Evolutionary conservation across 108 stramenopile genomes (phyloP).

Genomic region (Nannochloropsis oceanica): DNA sequence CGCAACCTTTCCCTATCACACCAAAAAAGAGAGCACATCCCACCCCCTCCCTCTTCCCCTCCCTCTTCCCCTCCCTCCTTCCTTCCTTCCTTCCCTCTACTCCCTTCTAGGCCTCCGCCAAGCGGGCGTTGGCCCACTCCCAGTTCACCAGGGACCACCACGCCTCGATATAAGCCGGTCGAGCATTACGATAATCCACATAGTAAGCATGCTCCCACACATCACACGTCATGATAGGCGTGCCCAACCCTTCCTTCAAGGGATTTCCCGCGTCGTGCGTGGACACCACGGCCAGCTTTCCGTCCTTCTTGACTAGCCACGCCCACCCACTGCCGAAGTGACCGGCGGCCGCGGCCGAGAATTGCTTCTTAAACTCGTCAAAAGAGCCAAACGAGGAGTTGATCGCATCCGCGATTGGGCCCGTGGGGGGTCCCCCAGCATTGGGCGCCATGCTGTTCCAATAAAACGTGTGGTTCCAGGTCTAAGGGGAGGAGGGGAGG

Average conservation of each 20-base stretch:
- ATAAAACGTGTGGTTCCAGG: neutral
- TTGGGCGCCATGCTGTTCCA: conserved; percentile 4
- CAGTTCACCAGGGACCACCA: conserved; percentile 7
- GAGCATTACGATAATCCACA: conserved; percentile 33
- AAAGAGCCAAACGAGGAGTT: neutral
- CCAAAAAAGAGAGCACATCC: neutral
- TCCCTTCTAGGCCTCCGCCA: neutral
- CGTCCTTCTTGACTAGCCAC: neutral
- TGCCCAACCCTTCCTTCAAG: conserved; percentile 16
- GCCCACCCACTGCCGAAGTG: conserved; percentile 2
- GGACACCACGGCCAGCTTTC: conserved; percentile 3
- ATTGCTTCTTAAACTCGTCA: neutral
- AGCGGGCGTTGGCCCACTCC: conserved; percentile 21
- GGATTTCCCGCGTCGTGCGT: conserved; percentile 30
- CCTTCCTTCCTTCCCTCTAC: neutral
- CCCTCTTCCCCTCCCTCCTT: neutral
- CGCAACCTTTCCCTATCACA: too few relatives aligned
- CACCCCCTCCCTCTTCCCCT: neutral
- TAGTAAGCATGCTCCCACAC: conserved; percentile 42
- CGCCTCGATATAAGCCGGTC: conserved; percentile 11
- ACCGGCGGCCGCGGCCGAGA: neutral
- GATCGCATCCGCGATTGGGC: neutral
- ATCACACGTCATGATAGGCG: conserved; percentile 30
- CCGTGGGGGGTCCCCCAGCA: neutral
- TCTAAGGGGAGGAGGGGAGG: neutral